Percentiles rank a stretch among this genome's conserved stretches.
These are phyloP conservation scores for Gloeophyllum trabeum DNA, from an alignment of 768 basidiomycete species.

Conservation along the genomic window DNA sequence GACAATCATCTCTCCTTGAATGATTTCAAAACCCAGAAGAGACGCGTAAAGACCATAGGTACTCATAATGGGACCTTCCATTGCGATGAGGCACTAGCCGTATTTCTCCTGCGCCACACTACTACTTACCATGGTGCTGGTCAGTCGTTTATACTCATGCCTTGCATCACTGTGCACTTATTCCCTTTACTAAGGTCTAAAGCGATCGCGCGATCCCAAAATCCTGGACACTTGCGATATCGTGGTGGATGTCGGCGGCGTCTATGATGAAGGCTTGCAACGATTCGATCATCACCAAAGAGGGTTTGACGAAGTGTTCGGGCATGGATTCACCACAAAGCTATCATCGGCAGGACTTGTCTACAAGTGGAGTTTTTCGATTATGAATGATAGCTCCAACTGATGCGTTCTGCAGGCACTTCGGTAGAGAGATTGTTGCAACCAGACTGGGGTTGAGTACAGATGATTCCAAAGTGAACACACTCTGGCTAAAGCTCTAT, in stretches of 20 bases:
- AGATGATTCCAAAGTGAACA: slow-evolving; percentile 54
- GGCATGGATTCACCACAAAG: slow-evolving; percentile 80
- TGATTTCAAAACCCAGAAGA: no score
- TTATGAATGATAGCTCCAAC: not conserved
- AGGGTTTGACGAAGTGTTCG: slow-evolving; percentile 85
- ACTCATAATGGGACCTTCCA: slow-evolving; percentile 96
- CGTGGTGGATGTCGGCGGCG: slow-evolving; percentile 92
- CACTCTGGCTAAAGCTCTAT: slow-evolving; percentile 86
- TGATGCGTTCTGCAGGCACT: slow-evolving; percentile 49
- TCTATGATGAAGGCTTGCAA: slow-evolving; percentile 70
- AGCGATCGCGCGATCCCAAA: slow-evolving; percentile 63
- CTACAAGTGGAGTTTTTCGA: slow-evolving; percentile 62
- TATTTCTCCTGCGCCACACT: slow-evolving; percentile 78
- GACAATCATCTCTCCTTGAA: no score
- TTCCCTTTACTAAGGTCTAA: slow-evolving; percentile 25
- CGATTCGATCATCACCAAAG: slow-evolving; percentile 96
- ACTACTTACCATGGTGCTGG: slow-evolving; percentile 66
- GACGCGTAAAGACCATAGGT: slow-evolving; percentile 70
- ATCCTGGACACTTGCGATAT: slow-evolving; percentile 77
- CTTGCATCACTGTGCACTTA: not conserved
- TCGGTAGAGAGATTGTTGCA: slow-evolving; percentile 78
- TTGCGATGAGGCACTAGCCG: slow-evolving; percentile 93
- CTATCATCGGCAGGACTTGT: slow-evolving; percentile 87
- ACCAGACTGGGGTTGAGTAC: slow-evolving; percentile 35
- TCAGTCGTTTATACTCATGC: slow-evolving; percentile 17